Base-by-base conservation (phyloP, 371 early-diverging fungal species). In the Mycotypha africana region DNA sequence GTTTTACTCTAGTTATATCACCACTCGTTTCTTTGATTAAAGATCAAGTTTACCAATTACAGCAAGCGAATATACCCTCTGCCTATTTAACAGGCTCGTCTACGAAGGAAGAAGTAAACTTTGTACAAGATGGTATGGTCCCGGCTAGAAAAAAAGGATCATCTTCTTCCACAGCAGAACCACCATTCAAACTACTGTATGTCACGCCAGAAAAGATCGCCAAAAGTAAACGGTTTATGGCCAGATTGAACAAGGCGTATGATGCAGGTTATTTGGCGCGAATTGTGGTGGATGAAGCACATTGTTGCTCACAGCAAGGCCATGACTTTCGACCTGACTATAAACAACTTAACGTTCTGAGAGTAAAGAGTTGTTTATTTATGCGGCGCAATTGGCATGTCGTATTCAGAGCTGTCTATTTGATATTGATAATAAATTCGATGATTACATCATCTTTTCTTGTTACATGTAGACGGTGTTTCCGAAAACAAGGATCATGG, bases 121-220 rank as follows among this genome's bases (percentile, higher is more conserved):
- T 38, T 12, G 67, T 82, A 35, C 64, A 78, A 45, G 64, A 66
- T 7, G 57, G 50, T 10, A 70, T 85, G 70, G 37, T 42, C 1
- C 41, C 57, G 7, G 39, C 49, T 38, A 45, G 68, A 33, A n/a
- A 59, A 47, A 24, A 38, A 3, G n/a, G 28, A 2, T 35, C 49
- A 6, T 53, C 56, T 4, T n/a, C n/a, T n/a, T n/a, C n/a, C n/a
- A n/a, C n/a, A n/a, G n/a, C n/a, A n/a, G n/a, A n/a, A n/a, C n/a
- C n/a, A n/a, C 37, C 48, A 3, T 60, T 80, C 16, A 70, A 67
- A 17, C 47, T 95, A 28, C 71, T 92, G 11, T 95, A 92, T 63
- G 86, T 93, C 7, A 93, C 96, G n/a, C 96, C 95, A 0, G 96
- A 95, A 55, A 84, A 86, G 56, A 71, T 95, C 38, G 83, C 78